A percentile compares a stretch with the other conserved stretches of the same genome.
phyloP scores from a whole-genome alignment of 208 protist species.

The Porcisia deanei region DNA sequence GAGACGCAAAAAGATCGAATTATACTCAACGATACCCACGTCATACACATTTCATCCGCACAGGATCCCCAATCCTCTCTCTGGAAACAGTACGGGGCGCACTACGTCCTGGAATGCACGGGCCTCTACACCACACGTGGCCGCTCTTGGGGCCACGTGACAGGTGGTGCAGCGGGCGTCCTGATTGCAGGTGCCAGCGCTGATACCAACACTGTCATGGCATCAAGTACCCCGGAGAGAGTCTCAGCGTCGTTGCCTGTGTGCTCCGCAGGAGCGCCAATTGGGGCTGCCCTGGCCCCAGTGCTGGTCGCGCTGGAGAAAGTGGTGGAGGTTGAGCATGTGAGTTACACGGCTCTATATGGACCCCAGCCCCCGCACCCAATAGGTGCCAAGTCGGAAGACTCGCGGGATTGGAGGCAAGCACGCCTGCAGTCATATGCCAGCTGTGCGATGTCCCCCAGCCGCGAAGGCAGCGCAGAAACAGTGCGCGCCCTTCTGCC shows the following conservation, averaged over 20 bases:
- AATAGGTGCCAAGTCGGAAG: constrained; percentile 93
- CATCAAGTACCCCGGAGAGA: constrained; percentile 94
- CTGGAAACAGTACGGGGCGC: constrained; percentile 89
- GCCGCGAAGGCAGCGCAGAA: constrained; percentile 95
- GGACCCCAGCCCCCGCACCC: constrained; percentile 94
- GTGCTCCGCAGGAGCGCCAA: constrained; percentile 97
- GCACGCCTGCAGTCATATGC: constrained; percentile 71
- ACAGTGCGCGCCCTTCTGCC: constrained; percentile 95
- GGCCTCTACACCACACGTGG: constrained; percentile 96
- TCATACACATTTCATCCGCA: constrained; percentile 30
- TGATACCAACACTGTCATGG: constrained; percentile 95
- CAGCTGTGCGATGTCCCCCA: constrained; percentile 94
- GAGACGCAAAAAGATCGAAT: constrained; percentile 55
- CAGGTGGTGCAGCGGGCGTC: constrained; percentile 95
- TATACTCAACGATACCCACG: constrained; percentile 47
- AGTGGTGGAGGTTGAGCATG: constrained; percentile 93
- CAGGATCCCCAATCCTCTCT: constrained; percentile 89
- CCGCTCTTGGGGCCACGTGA: constrained; percentile 89
- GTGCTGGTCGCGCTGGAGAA: constrained; percentile 95
- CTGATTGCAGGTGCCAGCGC: constrained; percentile 97
- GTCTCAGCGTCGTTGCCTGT: constrained; percentile 75
- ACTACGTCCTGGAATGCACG: constrained; percentile 98
- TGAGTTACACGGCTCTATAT: constrained; percentile 99
- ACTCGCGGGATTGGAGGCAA: constrained; percentile 95
- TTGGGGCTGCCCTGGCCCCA: constrained; percentile 98